Conservation (phyloP, 2,329 filamentous ascomycete species). For the Orbilia brochopaga region DNA sequence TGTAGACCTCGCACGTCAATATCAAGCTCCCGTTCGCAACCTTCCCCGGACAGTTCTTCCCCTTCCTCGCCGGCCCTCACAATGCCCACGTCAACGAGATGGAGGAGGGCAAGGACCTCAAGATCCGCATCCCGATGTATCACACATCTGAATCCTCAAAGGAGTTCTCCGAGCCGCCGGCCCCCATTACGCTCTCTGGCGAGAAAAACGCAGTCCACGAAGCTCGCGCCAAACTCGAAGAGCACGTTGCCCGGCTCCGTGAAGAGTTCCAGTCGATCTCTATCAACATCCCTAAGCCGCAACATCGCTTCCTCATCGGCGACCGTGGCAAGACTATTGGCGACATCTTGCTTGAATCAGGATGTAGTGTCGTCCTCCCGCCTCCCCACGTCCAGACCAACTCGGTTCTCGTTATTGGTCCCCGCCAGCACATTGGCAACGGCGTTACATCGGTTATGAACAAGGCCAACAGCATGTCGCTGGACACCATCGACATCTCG, state of each 20-base stretch:
- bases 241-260: slow-evolving; percentile 75
- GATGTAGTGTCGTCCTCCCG: slow-evolving; percentile 84
- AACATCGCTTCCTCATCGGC: slow-evolving; percentile 94
- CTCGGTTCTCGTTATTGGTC: slow-evolving; percentile 82
- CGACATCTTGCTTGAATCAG: slow-evolving; percentile 87
- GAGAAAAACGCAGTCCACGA: slow-evolving; percentile 82
- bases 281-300: slow-evolving; percentile 73
- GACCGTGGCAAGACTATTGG: slow-evolving; percentile 78
- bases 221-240: slow-evolving; percentile 79
- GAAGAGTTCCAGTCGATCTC: slow-evolving; percentile 76
- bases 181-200: slow-evolving; percentile 77
- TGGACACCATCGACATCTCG: slow-evolving; percentile 80
- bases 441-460: slow-evolving; percentile 86
- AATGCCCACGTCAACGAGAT: slow-evolving; percentile 72
- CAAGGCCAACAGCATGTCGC: slow-evolving; percentile 81
- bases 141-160: slow-evolving; percentile 52
- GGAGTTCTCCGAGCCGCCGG: slow-evolving; percentile 52
- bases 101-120: slow-evolving; percentile 75
- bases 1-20: slow-evolving; percentile 64
- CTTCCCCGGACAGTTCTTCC: slow-evolving; percentile 88
- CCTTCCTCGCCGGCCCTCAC: slow-evolving; percentile 84
- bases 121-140: slow-evolving; percentile 74
- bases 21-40: slow-evolving; percentile 73
- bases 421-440: slow-evolving; percentile 71
- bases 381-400: slow-evolving; percentile 78